phyloP scores from a whole-genome alignment of 2,329 filamentous ascomycete species.

The Scorias spongiosa region DNA sequence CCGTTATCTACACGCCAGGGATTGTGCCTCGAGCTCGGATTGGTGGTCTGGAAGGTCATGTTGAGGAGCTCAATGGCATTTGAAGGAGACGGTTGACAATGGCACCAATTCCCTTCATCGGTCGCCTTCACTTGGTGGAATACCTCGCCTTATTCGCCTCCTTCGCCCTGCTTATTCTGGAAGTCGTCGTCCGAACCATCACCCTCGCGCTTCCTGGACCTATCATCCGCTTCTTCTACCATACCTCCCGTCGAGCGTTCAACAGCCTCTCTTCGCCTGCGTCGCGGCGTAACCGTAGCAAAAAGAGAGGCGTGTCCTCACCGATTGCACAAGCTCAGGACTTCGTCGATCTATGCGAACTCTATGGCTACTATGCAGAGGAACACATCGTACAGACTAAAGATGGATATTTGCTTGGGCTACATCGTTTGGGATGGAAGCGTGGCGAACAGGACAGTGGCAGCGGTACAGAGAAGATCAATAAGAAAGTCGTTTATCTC shows the following conservation, averaged over 20 bases:
- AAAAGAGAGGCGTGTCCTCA: slow-evolving; percentile 38
- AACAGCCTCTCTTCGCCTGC: slow-evolving; percentile 60
- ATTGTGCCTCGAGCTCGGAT: no score
- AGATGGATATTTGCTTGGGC: slow-evolving; percentile 81
- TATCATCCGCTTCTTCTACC: slow-evolving; percentile 69
- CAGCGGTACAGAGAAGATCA: slow-evolving; percentile 54
- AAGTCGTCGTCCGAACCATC: slow-evolving; percentile 68
- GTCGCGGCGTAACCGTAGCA: slow-evolving; percentile 50
- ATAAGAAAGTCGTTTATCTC: slow-evolving; percentile 80
- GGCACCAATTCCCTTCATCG: slow-evolving; percentile 47
- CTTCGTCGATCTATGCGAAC: slow-evolving; percentile 81
- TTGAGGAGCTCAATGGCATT: no score
- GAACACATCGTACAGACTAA: slow-evolving; percentile 91
- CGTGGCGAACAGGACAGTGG: slow-evolving; percentile 70
- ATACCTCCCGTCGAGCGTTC: slow-evolving; percentile 66
- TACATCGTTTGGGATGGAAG: slow-evolving; percentile 74
- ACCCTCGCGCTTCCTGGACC: slow-evolving; percentile 76
- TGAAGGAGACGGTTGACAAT: slow-evolving; percentile 21
- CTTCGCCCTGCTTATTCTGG: slow-evolving; percentile 66
- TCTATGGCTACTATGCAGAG: slow-evolving; percentile 86
- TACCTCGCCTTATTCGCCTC: slow-evolving; percentile 78
- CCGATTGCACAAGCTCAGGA: slow-evolving; percentile 75
- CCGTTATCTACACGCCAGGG: no score
- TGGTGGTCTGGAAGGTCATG: no score
- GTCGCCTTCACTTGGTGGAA: slow-evolving; percentile 48